phyloP scores from a whole-genome alignment of 331 rosid genomes.

The Saraca asoca region DNA sequence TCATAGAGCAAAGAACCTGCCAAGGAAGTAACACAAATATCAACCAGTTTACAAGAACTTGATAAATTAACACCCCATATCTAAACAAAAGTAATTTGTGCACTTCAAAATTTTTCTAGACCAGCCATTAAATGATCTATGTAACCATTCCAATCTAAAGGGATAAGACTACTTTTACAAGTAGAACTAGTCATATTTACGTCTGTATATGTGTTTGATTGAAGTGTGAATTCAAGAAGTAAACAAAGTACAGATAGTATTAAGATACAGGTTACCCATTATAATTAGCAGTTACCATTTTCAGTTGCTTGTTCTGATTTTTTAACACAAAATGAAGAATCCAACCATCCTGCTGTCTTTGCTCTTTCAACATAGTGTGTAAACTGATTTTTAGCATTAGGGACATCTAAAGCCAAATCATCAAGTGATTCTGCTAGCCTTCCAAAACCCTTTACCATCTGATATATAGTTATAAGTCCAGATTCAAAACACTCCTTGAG shows the following conservation, averaged over 20 bases:
- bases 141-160: too few species aligned
- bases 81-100: not conserved
- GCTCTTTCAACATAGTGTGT: slow-evolving; percentile 48
- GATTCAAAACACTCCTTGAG: slow-evolving; percentile 61
- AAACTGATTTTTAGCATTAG: slow-evolving; percentile 62
- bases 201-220: slow-evolving; percentile 21
- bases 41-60: not conserved
- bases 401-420: slow-evolving; percentile 76
- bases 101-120: not conserved
- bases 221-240: slow-evolving; percentile 1
- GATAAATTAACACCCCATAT: not conserved
- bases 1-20: slow-evolving; percentile 1
- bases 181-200: slow-evolving; percentile 5
- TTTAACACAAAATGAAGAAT: slow-evolving; percentile 45
- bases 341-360: slow-evolving; percentile 65
- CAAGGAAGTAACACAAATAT: not conserved
- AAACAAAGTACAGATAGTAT: slow-evolving; percentile 19
- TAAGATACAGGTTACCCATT: slow-evolving; percentile 14
- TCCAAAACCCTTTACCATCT: slow-evolving; percentile 69
- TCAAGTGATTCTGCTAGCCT: slow-evolving; percentile 68
- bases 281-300: slow-evolving; percentile 44
- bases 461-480: slow-evolving; percentile 65
- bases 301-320: slow-evolving; percentile 37
- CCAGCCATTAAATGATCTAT: not conserved
- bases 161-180: too few species aligned